Percentiles rank a stretch among this genome's conserved stretches.
These are phyloP conservation scores for Stropharia rugosoannulata DNA, from an alignment of 768 basidiomycete genomes.

Conservation along the genomic window DNA sequence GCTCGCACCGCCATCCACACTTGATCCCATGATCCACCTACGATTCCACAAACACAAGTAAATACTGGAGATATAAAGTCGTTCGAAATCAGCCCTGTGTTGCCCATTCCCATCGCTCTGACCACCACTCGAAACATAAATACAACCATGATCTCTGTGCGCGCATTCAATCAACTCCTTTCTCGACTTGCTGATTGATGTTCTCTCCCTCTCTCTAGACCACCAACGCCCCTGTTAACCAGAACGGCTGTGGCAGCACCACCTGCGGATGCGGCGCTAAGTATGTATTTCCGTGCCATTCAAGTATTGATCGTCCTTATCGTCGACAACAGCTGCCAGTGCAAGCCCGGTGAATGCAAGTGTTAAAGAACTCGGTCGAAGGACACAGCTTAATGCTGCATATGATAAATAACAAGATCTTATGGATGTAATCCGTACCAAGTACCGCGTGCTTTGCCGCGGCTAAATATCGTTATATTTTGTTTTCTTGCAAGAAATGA, in stretches of 20 bases:
- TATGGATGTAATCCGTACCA: background rate
- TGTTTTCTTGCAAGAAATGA: background rate
- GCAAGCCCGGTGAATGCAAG: slow-evolving; percentile 65
- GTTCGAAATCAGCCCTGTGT: background rate
- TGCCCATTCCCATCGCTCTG: slow-evolving; percentile 6
- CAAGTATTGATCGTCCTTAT: background rate
- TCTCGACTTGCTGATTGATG: slow-evolving; percentile 4
- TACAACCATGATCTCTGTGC: too few relatives aligned
- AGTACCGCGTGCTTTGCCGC: background rate
- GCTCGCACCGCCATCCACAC: background rate
- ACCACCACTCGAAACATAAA: background rate
- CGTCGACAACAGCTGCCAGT: slow-evolving; percentile 45
- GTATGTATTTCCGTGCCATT: slow-evolving; percentile 25
- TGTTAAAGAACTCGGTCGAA: slow-evolving; percentile 38
- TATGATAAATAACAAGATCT: background rate
- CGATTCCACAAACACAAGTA: slow-evolving; percentile 18
- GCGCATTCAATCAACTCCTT: slow-evolving; percentile 1
- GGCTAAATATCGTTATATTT: background rate
- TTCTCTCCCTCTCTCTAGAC: slow-evolving; percentile 20
- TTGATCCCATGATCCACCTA: slow-evolving; percentile 6
- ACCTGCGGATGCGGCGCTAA: slow-evolving; percentile 51
- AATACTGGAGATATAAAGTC: slow-evolving; percentile 17
- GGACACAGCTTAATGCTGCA: background rate
- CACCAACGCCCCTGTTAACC: slow-evolving; percentile 39
- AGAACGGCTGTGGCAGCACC: slow-evolving; percentile 44